Percentiles rank a stretch among this genome's conserved stretches.
Conservation (phyloP, 257 asterid genomes). For the Fraxinus americana region DNA sequence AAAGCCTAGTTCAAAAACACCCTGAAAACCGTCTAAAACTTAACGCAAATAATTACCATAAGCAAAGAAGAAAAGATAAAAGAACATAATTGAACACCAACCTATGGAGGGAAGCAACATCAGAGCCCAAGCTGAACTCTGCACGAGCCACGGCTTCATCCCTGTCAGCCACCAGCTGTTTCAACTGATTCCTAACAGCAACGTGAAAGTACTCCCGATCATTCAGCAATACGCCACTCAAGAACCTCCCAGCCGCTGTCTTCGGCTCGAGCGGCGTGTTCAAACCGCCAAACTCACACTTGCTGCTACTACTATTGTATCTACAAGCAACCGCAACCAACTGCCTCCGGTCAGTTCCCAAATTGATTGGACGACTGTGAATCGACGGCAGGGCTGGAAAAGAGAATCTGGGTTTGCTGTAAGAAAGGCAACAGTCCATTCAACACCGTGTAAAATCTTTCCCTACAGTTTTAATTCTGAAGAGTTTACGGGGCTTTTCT, state of each 20-base stretch:
- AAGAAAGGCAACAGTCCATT: constrained; percentile 68
- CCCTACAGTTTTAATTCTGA: background rate
- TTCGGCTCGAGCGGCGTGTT: constrained; percentile 74
- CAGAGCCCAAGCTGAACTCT: constrained; percentile 62
- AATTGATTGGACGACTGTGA: constrained; percentile 26
- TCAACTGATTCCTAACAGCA: constrained; percentile 57
- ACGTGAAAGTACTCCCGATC: constrained; percentile 51
- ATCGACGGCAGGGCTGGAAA: constrained; percentile 33
- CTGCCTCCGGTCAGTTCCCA: constrained; percentile 25
- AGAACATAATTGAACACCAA: constrained; percentile 21
- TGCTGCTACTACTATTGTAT: constrained; percentile 22
- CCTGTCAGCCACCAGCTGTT: constrained; percentile 51
- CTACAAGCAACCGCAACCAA: constrained; percentile 33
- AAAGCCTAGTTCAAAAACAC: background rate
- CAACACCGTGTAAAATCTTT: constrained; percentile 28
- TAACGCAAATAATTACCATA: background rate
- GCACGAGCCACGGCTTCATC: constrained; percentile 61
- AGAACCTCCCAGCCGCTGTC: constrained; percentile 61
- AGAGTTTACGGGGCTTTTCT: background rate
- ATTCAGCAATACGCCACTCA: constrained; percentile 61
- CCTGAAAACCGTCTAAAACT: background rate
- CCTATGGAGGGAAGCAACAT: constrained; percentile 83
- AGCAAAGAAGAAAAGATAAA: background rate
- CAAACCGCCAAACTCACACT: constrained; percentile 58
- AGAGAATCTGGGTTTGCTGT: constrained; percentile 28